These are phyloP conservation scores for Ophiostoma pallidulum DNA, from an alignment of 2,329 filamentous ascomycete species.

Conservation along the genomic window DNA sequence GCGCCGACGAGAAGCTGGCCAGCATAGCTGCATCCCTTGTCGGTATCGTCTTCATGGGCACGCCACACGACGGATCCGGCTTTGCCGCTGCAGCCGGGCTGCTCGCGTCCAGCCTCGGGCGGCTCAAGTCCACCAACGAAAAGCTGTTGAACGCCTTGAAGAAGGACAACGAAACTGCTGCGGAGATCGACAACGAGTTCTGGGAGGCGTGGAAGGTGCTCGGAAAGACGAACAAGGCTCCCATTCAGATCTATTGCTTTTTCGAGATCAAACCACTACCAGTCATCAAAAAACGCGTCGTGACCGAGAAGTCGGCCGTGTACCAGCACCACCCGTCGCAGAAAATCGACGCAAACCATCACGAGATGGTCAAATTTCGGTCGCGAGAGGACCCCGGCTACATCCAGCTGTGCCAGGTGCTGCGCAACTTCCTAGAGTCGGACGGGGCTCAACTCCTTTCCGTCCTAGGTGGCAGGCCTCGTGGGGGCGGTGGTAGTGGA, in stretches of 20 bases:
- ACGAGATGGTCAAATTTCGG: neutral
- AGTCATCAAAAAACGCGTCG: neutral
- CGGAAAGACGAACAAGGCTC: neutral
- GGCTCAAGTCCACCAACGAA: neutral
- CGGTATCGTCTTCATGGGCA: conserved; percentile 7
- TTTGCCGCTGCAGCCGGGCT: neutral
- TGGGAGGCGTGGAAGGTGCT: neutral
- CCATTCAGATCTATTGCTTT: conserved; percentile 1
- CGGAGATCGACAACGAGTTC: neutral
- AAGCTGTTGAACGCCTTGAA: neutral
- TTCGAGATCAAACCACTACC: conserved; percentile 3
- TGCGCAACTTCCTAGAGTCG: neutral
- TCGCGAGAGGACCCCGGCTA: neutral
- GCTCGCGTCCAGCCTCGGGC: neutral
- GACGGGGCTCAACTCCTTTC: too few relatives aligned
- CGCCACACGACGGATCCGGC: conserved; percentile 3
- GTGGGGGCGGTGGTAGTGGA: too few relatives aligned
- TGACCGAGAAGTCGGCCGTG: neutral
- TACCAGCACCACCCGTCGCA: neutral
- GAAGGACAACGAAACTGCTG: neutral
- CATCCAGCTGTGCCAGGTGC: neutral
- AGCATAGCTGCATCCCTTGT: neutral
- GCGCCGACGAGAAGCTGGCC: neutral
- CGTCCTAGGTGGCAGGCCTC: too few relatives aligned
- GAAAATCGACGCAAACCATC: conserved; percentile 1